Evolutionary conservation across 192 early-diverging fungal genomes (phyloP), one percentile per base, ranked within the genome.

Genomic region (Podila minutissima): DNA sequence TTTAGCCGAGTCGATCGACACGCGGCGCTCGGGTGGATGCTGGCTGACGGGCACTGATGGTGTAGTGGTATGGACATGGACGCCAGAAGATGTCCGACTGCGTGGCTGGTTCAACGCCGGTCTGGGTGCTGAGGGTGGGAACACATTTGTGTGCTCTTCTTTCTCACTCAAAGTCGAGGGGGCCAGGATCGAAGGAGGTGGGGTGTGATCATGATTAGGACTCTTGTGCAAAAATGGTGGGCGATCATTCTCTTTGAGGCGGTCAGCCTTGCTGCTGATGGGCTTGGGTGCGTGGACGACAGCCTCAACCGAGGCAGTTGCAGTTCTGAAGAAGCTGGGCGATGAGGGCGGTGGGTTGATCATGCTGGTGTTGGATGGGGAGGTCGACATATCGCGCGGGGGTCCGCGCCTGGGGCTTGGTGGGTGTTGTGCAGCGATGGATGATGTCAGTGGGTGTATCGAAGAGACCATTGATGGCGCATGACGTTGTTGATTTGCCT

Each of bases 1-100:
- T 12, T 85, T 69, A 6, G 75, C 78, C 15, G 71, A 75, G 31
- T 83, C 83, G 19, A 75, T 69, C 2, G 86, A 85, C 17, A 74
- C 46, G 48, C 75, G 62, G 9, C 79, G 11, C 41, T 46, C 20
- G 50, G 48, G 46, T 38, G 11, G 11, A 17, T 17, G 41, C 41
- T 46, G 41, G 15, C 7, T 46, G 35, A 11, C 35, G 13, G 41
- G 41, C 41, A 55, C 24, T 19, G 66, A 73, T 24, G 59, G 37
- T 48, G 71, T 64, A 32, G 60, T 67, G 3, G 51, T 62, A 29
- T 50, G 70, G 33, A 63, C 77, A 22, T 49, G 51, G 53, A 26
- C 53, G 1, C n/a, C 53, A 24, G n/a, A 24, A 51, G 72, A 59
- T 9, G 75, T 63, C 20, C 73, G 82, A 64, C 87, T 83, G 41